Evolutionary conservation across 179 eudicot species (phyloP), one percentile per base, ranked within the genome.

Genomic region (Pouteria campechiana): DNA sequence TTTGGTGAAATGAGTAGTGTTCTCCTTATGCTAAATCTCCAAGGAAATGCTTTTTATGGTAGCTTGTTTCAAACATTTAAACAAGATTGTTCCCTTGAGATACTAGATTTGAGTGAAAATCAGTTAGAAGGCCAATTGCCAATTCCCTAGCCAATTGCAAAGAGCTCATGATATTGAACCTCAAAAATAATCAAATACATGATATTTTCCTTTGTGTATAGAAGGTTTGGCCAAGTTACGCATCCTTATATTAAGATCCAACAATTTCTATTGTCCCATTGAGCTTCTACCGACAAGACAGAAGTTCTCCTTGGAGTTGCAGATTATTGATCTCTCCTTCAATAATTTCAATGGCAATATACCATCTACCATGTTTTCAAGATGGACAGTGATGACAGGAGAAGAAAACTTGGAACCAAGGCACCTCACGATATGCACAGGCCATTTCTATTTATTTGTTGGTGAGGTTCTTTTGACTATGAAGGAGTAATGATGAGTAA

Each of bases 181-280:
- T 49, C 8, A 47, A 47, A 13, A 7, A 7, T 17, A 49, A 49
- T 25, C 9, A 2, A 16, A 9, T 49, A 3, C 9, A 8, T 16
- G 54, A 49, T 37, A 6, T 37, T 49, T 35, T 37, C 54, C 54
- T 7, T 36, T 7, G 35, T 49, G 42, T 27, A 11, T 49, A 34
- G 44, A 39, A 25, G 17, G 20, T 15, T 17, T 37, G 6, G 24
- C 54, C 6, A 6, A 9, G 13, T 49, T 49, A 34, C 19, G 28
- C 8, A 22, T 49, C 17, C 54, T 49, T 11, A 31, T 49, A 17
- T n/a, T 49, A 24, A 21, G 44, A 6, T 25, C 20, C 4, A 49
- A 49, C 12, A 37, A 12, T 23, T 22, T 49, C 25, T 21, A 49
- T 25, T 32, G 54, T 10, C 22, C 21, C 5, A 49, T 49, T 6